Percentiles rank a stretch among this genome's conserved stretches.
phyloP scores from a whole-genome alignment of 2,329 filamentous ascomycete species.

The Ambrosiella cleistominuta region DNA sequence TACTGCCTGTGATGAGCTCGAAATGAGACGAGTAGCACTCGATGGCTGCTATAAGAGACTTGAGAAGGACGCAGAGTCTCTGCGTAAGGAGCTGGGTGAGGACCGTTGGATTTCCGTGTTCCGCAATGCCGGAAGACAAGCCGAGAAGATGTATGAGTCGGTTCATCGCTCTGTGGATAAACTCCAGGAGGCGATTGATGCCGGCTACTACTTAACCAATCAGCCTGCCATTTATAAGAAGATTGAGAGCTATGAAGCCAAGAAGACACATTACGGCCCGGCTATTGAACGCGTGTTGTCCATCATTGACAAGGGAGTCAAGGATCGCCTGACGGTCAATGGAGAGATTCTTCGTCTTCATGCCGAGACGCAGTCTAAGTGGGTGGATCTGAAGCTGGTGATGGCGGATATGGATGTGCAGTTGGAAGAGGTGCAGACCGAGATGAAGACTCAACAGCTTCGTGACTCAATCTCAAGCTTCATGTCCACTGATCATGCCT shows the following conservation, averaged over 20 bases:
- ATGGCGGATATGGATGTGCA: conserved; percentile 60
- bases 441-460: conserved; percentile 52
- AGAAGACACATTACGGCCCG: conserved; percentile 83
- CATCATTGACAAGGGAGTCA: conserved; percentile 91
- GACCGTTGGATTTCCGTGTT: conserved; percentile 95
- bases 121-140: conserved; percentile 76
- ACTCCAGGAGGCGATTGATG: conserved; percentile 62
- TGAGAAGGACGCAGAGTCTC: conserved; percentile 73
- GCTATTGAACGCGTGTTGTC: conserved; percentile 80
- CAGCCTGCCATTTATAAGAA: conserved; percentile 57
- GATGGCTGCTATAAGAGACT: conserved; percentile 79
- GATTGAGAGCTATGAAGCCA: conserved; percentile 84
- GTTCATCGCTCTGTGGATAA: conserved; percentile 75
- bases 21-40: conserved; percentile 53
- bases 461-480: conserved; percentile 77
- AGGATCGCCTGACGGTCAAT: conserved; percentile 88
- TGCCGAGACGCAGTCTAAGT: conserved; percentile 68
- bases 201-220: conserved; percentile 55
- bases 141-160: conserved; percentile 92
- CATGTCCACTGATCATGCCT: conserved; percentile 67
- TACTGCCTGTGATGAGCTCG: conserved; percentile 76
- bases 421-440: conserved; percentile 53
- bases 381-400: conserved; percentile 56
- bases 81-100: conserved; percentile 80
- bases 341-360: conserved; percentile 82